Evolutionary conservation across 192 early-diverging fungal species (phyloP).

Genomic region (Rhizophagus clarus): DNA sequence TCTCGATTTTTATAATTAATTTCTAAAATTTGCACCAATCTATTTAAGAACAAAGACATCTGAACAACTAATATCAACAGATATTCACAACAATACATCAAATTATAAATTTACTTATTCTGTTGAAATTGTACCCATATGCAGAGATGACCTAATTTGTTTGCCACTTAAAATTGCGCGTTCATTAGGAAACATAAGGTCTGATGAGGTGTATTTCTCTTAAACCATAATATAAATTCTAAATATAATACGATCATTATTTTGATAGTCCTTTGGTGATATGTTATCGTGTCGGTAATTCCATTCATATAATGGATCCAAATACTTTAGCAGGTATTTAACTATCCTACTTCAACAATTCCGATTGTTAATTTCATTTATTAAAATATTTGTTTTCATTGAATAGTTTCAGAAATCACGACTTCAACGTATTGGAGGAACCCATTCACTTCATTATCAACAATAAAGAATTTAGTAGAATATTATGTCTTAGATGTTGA

Average conservation of each 20-base stretch:
- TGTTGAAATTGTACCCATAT: conserved; percentile 93
- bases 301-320: conserved; percentile 84
- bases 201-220: background rate
- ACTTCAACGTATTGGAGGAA: conserved; percentile 81
- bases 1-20: background rate
- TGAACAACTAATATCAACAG: conserved; percentile 95
- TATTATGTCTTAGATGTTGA: conserved; percentile 96
- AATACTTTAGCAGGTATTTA: conserved; percentile 64
- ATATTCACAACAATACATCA: conserved; percentile 87
- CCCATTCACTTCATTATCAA: conserved; percentile 76
- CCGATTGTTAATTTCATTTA: background rate
- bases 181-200: conserved; percentile 76
- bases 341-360: background rate
- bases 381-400: conserved; percentile 8
- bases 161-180: conserved; percentile 86
- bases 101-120: conserved; percentile 98
- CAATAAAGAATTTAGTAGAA: conserved; percentile 81
- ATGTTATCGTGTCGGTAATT: conserved; percentile 85
- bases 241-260: background rate
- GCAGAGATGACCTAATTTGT: conserved; percentile 93
- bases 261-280: conserved; percentile 67
- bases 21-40: background rate
- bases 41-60: conserved; percentile 79
- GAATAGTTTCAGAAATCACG: conserved; percentile 68
- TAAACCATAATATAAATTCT: background rate